phyloP scores from a whole-genome alignment of 345 rosid genomes.

The Citrus australasica region DNA sequence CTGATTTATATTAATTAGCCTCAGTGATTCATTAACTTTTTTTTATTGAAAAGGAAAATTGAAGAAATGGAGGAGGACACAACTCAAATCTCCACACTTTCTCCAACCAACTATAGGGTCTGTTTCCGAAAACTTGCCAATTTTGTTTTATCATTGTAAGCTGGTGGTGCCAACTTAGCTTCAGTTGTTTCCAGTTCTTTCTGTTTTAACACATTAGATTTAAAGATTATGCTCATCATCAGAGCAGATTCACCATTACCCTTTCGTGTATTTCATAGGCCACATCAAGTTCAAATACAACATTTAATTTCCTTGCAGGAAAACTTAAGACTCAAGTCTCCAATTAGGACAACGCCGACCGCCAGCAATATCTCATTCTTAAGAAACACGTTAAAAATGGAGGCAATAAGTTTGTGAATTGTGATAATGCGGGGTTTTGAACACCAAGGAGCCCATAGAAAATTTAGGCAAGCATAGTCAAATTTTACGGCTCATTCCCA shows the following conservation, averaged over 20 bases:
- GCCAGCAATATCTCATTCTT: not conserved
- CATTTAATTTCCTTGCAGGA: too few relatives aligned
- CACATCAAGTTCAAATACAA: too few relatives aligned
- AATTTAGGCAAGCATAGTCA: not conserved
- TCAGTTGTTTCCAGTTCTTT: not conserved
- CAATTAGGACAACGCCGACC: too few relatives aligned
- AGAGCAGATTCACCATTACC: not conserved
- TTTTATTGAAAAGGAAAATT: not conserved
- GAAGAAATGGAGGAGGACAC: not conserved
- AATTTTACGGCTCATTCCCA: not conserved
- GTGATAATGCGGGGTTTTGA: not conserved
- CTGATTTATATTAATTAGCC: not conserved
- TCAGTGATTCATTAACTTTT: not conserved
- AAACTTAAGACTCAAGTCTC: too few relatives aligned
- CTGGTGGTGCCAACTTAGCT: not conserved
- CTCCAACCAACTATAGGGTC: not conserved
- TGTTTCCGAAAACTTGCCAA: not conserved
- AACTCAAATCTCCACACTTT: not conserved
- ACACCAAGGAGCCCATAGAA: not conserved
- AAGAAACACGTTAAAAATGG: not conserved
- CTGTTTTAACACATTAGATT: not conserved
- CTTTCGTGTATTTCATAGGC: not conserved
- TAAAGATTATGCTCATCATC: not conserved
- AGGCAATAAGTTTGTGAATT: not conserved
- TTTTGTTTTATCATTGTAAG: not conserved